Evolutionary conservation across 1,139 yeast species (phyloP), one percentile per base, ranked within the genome.

Genomic region (Hansenula lynferdii): DNA sequence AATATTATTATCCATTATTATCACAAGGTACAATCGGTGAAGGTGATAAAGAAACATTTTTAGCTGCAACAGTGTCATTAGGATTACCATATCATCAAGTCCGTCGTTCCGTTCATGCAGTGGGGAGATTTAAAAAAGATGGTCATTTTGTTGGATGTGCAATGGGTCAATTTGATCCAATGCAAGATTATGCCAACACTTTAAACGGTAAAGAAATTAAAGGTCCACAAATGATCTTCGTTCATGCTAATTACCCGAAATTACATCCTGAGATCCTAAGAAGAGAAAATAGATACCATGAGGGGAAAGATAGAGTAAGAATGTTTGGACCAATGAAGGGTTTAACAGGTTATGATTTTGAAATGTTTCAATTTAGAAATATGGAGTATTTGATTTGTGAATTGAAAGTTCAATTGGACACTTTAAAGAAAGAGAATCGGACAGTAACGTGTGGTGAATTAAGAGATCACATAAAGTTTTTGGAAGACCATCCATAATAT

Each of bases 21-120:
- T 78, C 89, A 2, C 94, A 84, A 60, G 87, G 87, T 8, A 75
- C 83, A 0, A 80, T 78, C 37, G 95, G 95, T 20, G 90, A 84
- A 62, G 95, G 95, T 39, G 95, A 85, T 57, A 85, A 85, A 56
- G 95, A 85, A 56, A 84, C 95, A 0, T 85, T 83, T 52, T 65
- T 82, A 41, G 87, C 92, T 0, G 86, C 87, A 0, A 81, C 89
- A 1, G 70, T 71, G 32, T 82, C 80, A 5, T 62, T 79, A 38
- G 61, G 65, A 14, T 70, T 75, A 41, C 69, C 75, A 3, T 80
- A 64, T 47, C 81, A 83, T 53, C 87, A 81, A 56, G 85, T 83
- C 10, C 70, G 72, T 26, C 65, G 60, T 41, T 72, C 70, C 43
- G 56, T 72, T 31, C 61, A 64, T 42, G 76, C 80, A 1, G 58